Conservation (phyloP, 2,329 filamentous ascomycete genomes). For the Bimuria novae-zelandiae region DNA sequence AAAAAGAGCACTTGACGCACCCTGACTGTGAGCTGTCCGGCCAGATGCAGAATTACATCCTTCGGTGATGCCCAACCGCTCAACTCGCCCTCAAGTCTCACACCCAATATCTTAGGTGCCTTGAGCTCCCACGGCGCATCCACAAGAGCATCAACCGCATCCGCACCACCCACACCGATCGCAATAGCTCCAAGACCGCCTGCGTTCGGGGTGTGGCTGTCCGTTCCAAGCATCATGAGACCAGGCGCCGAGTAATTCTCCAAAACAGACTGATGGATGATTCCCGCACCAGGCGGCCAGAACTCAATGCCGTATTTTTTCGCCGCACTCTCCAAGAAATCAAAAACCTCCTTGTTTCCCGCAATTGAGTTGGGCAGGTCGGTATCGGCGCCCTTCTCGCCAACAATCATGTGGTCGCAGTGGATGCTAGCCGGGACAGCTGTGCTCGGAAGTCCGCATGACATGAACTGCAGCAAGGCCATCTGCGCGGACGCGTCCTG, state of each 20-base stretch:
- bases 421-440: slow-evolving; percentile 97
- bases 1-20: slow-evolving; percentile 33
- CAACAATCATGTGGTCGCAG: slow-evolving; percentile 98
- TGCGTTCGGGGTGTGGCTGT: slow-evolving; percentile 97
- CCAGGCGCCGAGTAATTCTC: slow-evolving; percentile 98
- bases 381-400: slow-evolving; percentile 82
- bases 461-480: slow-evolving; percentile 98
- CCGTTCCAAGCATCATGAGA: slow-evolving; percentile 97
- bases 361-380: slow-evolving; percentile 85
- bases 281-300: slow-evolving; percentile 48
- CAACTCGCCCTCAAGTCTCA: slow-evolving; percentile 80
- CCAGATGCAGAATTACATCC: slow-evolving; percentile 89
- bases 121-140: slow-evolving; percentile 98
- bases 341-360: slow-evolving; percentile 95
- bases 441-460: slow-evolving; percentile 84
- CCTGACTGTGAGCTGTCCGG: slow-evolving; percentile 86
- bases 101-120: slow-evolving; percentile 87
- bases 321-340: slow-evolving; percentile 87
- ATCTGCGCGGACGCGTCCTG: slow-evolving; percentile 98
- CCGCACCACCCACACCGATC: slow-evolving; percentile 95
- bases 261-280: slow-evolving; percentile 89
- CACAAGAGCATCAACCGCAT: slow-evolving; percentile 94
- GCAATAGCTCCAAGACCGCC: slow-evolving; percentile 91
- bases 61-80: slow-evolving; percentile 93
- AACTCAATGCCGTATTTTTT: slow-evolving; percentile 55